phyloP scores from a whole-genome alignment of 73 alveolate genomes.

The Tetrahymena malaccensis region DNA sequence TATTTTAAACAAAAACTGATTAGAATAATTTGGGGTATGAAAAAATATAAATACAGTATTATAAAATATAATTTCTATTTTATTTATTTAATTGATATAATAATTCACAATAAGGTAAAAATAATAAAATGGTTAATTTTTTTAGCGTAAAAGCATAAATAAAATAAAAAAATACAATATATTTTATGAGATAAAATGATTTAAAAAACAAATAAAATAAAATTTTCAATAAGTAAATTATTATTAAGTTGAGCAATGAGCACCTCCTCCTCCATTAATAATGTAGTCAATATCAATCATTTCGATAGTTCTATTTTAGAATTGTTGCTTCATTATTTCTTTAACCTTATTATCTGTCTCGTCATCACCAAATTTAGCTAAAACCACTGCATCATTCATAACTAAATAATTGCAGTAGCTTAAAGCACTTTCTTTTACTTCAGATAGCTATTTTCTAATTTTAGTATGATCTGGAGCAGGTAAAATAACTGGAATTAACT shows the following conservation, averaged over 20 bases:
- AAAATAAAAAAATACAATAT: too few relatives aligned
- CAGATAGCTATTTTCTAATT: background rate
- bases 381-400: slow-evolving; percentile 15
- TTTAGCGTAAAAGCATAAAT: too few relatives aligned
- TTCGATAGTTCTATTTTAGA: slow-evolving; percentile 32
- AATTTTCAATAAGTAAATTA: background rate
- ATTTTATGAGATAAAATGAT: too few relatives aligned
- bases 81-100: too few relatives aligned
- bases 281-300: slow-evolving; percentile 17
- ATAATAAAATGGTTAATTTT: too few relatives aligned
- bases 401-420: slow-evolving; percentile 17
- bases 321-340: slow-evolving; percentile 6
- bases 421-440: slow-evolving; percentile 5
- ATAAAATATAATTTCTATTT: too few relatives aligned
- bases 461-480: slow-evolving; percentile 5
- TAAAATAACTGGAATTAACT: slow-evolving; percentile 18
- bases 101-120: too few relatives aligned
- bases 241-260: slow-evolving; percentile 40
- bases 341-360: slow-evolving; percentile 19
- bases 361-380: slow-evolving; percentile 24
- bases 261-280: slow-evolving; percentile 40
- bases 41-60: too few relatives aligned
- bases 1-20: too few relatives aligned
- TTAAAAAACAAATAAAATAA: too few relatives aligned
- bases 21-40: too few relatives aligned